phyloP scores from a whole-genome alignment of 2,329 filamentous ascomycete genomes.

The Colletotrichum euphorbiae region DNA sequence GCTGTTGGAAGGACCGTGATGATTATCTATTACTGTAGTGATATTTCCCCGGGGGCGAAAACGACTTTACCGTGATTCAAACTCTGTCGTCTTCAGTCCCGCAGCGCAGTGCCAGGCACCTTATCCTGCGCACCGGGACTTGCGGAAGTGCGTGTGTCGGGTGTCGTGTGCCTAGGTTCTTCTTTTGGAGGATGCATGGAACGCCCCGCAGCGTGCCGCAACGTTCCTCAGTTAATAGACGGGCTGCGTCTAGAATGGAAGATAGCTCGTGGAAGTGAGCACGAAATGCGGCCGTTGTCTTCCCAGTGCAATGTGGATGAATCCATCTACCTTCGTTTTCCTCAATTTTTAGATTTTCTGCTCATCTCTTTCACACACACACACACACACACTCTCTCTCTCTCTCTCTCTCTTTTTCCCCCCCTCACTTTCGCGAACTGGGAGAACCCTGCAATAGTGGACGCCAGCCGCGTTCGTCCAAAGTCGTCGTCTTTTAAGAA shows the following conservation, averaged over 20 bases:
- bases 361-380: too few species aligned
- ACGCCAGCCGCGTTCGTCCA: conserved; percentile 18
- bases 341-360: conserved; percentile 15
- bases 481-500: background rate
- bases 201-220: background rate
- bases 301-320: background rate
- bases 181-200: background rate
- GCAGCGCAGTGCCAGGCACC: too few species aligned
- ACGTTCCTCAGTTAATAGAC: background rate
- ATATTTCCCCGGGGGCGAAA: too few species aligned
- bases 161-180: background rate
- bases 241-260: background rate
- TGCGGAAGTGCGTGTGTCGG: background rate
- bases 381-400: too few species aligned
- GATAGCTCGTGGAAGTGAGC: background rate
- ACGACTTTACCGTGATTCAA: too few species aligned
- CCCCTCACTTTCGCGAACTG: background rate
- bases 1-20: too few species aligned
- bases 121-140: background rate
- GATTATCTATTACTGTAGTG: too few species aligned
- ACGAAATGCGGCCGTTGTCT: background rate
- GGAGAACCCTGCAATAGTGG: conserved; percentile 7
- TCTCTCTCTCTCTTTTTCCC: background rate
- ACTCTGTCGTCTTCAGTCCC: too few species aligned
- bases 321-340: background rate